phyloP scores from a whole-genome alignment of 768 basidiomycete species.

The Panaeolus papilionaceus region DNA sequence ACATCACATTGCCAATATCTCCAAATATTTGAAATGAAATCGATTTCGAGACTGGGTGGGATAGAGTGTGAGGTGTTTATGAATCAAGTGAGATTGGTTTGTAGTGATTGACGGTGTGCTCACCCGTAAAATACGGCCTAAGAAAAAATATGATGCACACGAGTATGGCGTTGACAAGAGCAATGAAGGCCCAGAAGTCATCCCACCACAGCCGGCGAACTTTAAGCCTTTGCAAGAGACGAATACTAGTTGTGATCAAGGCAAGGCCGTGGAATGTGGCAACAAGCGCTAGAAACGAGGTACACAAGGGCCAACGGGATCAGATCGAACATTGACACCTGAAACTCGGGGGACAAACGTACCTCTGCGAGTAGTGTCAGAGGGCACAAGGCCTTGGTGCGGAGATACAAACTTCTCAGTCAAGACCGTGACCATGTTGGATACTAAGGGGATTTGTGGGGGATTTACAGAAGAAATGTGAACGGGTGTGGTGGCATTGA shows the following conservation, averaged over 20 bases:
- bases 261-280: constrained; percentile 24
- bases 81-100: background rate
- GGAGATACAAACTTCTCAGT: background rate
- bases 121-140: background rate
- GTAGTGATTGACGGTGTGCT: background rate
- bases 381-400: background rate
- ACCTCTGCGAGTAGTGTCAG: background rate
- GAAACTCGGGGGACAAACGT: background rate
- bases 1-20: background rate
- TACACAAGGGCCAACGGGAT: background rate
- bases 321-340: background rate
- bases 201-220: constrained; percentile 37
- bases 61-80: background rate
- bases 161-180: constrained; percentile 20
- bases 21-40: background rate
- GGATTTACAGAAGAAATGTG: background rate
- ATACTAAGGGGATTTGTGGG: background rate
- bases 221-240: constrained; percentile 30
- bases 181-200: constrained; percentile 34
- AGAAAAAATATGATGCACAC: background rate
- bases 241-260: constrained; percentile 27
- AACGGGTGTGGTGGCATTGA: background rate
- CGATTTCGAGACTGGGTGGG: background rate
- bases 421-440: background rate
- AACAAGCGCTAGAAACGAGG: constrained; percentile 18